phyloP scores from a whole-genome alignment of 345 rosid genomes.

The Gossypium ekmanianum region DNA sequence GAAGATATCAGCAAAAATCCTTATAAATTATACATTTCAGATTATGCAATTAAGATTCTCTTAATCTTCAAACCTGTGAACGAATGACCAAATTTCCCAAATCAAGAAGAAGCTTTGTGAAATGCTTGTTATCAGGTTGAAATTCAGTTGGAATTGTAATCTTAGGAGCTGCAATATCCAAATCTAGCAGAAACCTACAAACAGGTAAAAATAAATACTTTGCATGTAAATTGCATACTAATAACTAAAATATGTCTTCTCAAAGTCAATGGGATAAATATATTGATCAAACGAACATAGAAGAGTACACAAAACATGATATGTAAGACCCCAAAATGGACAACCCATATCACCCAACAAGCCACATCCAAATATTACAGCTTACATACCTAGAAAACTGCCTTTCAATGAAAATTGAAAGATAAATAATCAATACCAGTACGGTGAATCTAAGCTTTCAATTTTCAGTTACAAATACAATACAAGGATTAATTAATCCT shows the following conservation, averaged over 20 bases:
- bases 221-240: neutral
- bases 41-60: conserved; percentile 1
- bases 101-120: conserved; percentile 90
- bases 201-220: conserved; percentile 15
- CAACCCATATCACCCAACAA: neutral
- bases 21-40: conserved; percentile 12
- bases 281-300: neutral
- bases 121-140: conserved; percentile 59
- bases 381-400: neutral
- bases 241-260: neutral
- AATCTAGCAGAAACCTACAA: conserved; percentile 82
- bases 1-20: conserved; percentile 25
- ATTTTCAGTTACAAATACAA: neutral
- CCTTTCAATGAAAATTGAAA: neutral
- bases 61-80: conserved; percentile 57
- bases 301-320: neutral
- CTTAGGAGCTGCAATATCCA: conserved; percentile 98
- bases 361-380: neutral
- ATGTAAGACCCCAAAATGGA: neutral
- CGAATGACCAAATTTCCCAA: conserved; percentile 85
- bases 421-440: neutral
- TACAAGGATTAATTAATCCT: neutral
- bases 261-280: neutral
- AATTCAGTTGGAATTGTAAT: conserved; percentile 92
- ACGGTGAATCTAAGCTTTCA: neutral